These are phyloP conservation scores for Raphidocelis subcapitata DNA, from an alignment of 139 green algal species.

Conservation along the genomic window DNA sequence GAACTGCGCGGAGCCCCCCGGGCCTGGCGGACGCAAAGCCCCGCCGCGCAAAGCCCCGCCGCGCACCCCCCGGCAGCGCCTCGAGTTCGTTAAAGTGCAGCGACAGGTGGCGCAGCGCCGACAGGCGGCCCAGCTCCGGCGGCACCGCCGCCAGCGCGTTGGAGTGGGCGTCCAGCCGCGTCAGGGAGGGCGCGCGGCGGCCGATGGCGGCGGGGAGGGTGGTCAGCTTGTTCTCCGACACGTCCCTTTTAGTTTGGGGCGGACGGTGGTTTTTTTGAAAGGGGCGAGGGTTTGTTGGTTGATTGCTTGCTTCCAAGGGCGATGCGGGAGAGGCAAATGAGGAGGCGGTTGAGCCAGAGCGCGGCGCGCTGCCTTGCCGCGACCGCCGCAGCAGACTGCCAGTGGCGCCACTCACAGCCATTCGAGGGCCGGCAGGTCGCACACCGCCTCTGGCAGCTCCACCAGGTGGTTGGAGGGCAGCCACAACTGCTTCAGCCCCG, in stretches of 20 bases:
- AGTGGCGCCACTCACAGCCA: constrained; percentile 41
- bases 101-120: constrained; percentile 30
- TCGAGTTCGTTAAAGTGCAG: constrained; percentile 45
- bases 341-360: not conserved
- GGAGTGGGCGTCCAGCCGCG: constrained; percentile 41
- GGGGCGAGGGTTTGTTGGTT: no score
- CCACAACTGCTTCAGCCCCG: constrained; percentile 28
- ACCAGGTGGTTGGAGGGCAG: constrained; percentile 40
- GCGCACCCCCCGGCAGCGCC: constrained; percentile 38
- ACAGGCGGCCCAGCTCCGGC: constrained; percentile 37
- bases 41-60: constrained; percentile 21
- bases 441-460: constrained; percentile 28
- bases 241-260: constrained; percentile 21
- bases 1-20: no score
- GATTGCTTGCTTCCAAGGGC: not conserved
- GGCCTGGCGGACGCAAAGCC: no score
- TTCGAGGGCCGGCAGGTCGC: constrained; percentile 27
- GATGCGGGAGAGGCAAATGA: not conserved
- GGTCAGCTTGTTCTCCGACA: constrained; percentile 43
- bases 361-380: not conserved
- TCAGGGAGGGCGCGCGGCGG: constrained; percentile 29
- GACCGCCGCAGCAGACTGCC: not conserved
- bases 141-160: constrained; percentile 29
- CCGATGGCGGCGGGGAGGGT: constrained; percentile 30
- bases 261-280: no score